phyloP scores from a whole-genome alignment of 208 protist genomes.

The Phytomonas francai region DNA sequence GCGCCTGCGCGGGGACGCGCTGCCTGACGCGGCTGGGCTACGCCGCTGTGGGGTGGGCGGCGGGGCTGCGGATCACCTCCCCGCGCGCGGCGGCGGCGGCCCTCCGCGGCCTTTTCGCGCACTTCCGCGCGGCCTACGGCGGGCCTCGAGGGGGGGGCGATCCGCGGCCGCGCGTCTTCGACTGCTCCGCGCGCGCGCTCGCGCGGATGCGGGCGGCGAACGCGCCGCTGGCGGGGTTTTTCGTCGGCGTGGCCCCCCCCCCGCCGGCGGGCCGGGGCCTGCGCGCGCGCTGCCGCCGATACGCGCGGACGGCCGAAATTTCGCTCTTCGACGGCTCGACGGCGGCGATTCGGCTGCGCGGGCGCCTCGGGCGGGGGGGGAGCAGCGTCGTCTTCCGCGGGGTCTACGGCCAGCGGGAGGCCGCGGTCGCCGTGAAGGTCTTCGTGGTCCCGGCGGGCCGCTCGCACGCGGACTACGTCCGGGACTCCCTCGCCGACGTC shows the following conservation, averaged over 20 bases:
- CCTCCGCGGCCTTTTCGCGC: slow-evolving; percentile 45
- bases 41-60: slow-evolving; percentile 40
- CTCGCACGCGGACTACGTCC: slow-evolving; percentile 61
- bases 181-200: slow-evolving; percentile 13
- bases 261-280: no score
- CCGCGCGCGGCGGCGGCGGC: slow-evolving; percentile 27
- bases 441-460: slow-evolving; percentile 62
- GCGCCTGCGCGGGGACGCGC: slow-evolving; percentile 23
- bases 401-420: slow-evolving; percentile 18
- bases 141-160: slow-evolving; percentile 14
- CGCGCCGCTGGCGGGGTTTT: no score
- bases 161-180: slow-evolving; percentile 19
- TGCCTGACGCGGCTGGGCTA: slow-evolving; percentile 37
- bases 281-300: slow-evolving; percentile 48
- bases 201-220: no score
- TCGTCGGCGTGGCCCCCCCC: no score
- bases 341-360: slow-evolving; percentile 32
- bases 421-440: slow-evolving; percentile 75
- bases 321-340: slow-evolving; percentile 49
- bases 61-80: slow-evolving; percentile 26
- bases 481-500: slow-evolving; percentile 73
- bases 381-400: slow-evolving; percentile 78
- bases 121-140: slow-evolving; percentile 29
- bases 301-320: slow-evolving; percentile 37
- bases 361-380: slow-evolving; percentile 54